Percentiles rank a stretch among this genome's conserved stretches.
Conservation (phyloP, 805 yeast genomes). For the Lachancea sp. region DNA sequence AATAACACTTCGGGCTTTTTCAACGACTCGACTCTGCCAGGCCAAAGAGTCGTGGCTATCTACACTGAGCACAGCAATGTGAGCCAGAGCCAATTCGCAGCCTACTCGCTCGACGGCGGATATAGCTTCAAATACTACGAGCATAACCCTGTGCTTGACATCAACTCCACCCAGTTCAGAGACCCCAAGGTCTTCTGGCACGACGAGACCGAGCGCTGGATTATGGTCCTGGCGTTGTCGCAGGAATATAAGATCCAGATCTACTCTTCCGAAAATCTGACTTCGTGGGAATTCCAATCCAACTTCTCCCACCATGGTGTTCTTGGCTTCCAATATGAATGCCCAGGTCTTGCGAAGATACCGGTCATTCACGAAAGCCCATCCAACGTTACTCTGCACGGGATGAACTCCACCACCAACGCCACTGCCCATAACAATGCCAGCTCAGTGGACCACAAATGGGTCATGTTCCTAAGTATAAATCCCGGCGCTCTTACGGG, state of each 20-base stretch:
- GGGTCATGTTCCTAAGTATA: constrained; percentile 37
- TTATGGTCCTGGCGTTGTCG: constrained; percentile 28
- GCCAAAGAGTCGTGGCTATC: constrained; percentile 34
- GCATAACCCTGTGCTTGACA: constrained; percentile 31
- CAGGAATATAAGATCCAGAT: constrained; percentile 29
- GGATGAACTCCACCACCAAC: constrained; percentile 5
- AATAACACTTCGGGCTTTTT: constrained; percentile 36
- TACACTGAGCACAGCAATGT: constrained; percentile 30
- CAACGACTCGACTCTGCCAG: constrained; percentile 21
- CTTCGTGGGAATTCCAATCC: constrained; percentile 27
- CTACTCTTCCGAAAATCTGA: constrained; percentile 26
- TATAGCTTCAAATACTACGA: constrained; percentile 28
- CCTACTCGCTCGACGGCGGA: constrained; percentile 35
- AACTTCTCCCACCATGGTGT: constrained; percentile 25
- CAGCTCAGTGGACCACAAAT: constrained; percentile 18
- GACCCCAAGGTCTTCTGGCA: constrained; percentile 37
- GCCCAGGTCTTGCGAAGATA: constrained; percentile 35
- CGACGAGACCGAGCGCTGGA: constrained; percentile 27
- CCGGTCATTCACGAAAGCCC: constrained; percentile 16
- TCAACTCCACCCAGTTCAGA: constrained; percentile 29
- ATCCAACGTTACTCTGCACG: constrained; percentile 2
- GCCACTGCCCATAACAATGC: neutral
- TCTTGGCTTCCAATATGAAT: constrained; percentile 37
- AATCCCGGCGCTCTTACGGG: constrained; percentile 40
- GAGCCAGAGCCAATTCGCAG: constrained; percentile 31